Percentiles rank a stretch among this genome's conserved stretches.
phyloP scores from a whole-genome alignment of 75 land plant species.

The Cupressus sempervirens region DNA sequence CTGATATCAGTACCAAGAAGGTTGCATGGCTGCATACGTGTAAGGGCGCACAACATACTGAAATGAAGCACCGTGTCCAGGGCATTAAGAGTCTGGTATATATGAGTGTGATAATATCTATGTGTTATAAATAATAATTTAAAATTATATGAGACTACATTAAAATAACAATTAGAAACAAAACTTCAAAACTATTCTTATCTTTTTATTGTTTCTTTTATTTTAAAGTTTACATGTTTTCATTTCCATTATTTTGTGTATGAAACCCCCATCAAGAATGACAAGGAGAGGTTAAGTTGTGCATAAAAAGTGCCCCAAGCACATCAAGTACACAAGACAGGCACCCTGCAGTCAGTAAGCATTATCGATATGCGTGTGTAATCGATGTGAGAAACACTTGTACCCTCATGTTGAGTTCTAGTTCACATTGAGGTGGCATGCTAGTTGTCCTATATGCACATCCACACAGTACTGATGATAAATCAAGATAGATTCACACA shows the following conservation, averaged over 20 bases:
- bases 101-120: not conserved
- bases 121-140: no score
- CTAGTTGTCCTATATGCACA: not conserved
- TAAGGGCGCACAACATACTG: not conserved
- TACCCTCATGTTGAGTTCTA: not conserved
- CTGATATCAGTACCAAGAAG: not conserved
- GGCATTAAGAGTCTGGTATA: not conserved
- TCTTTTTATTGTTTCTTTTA: not conserved
- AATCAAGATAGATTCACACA: no score
- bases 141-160: not conserved
- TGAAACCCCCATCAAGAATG: not conserved
- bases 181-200: not conserved
- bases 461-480: not conserved
- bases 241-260: not conserved
- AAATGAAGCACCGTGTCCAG: not conserved
- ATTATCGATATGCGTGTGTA: not conserved
- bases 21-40: not conserved
- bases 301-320: not conserved
- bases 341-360: not conserved
- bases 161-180: not conserved
- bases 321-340: not conserved
- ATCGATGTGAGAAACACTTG: not conserved
- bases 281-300: not conserved
- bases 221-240: not conserved
- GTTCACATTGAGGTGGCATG: not conserved